Evolutionary conservation across 2,329 filamentous ascomycete species (phyloP).

Genomic region (Xylaria sp.): DNA sequence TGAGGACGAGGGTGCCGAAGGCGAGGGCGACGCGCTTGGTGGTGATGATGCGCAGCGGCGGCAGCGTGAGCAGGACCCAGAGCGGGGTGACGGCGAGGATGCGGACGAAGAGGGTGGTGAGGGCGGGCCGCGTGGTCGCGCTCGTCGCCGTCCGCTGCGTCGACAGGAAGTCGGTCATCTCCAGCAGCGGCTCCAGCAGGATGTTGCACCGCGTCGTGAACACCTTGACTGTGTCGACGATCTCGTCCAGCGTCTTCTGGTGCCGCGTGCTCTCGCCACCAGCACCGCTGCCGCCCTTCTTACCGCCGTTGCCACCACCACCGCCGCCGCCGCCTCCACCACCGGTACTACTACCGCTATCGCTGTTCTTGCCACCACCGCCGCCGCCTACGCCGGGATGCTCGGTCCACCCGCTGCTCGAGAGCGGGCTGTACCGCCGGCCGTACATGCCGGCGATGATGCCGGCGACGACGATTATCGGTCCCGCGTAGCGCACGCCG

Average conservation of each 20-base stretch:
- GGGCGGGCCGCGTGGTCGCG: slow-evolving; percentile 84
- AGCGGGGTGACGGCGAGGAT: slow-evolving; percentile 86
- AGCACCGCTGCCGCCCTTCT: too few relatives aligned
- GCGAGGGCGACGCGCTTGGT: slow-evolving; percentile 82
- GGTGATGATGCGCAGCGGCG: slow-evolving; percentile 83
- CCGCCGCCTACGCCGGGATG: slow-evolving; percentile 33
- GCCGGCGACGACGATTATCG: slow-evolving; percentile 75
- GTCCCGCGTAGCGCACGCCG: slow-evolving; percentile 79
- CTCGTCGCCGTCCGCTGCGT: slow-evolving; percentile 89
- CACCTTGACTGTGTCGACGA: slow-evolving; percentile 88
- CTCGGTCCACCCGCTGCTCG: slow-evolving; percentile 75
- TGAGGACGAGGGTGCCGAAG: slow-evolving; percentile 82
- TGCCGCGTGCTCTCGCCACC: slow-evolving; percentile 71
- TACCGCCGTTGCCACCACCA: background rate
- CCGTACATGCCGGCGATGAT: slow-evolving; percentile 93
- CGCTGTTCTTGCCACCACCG: slow-evolving; percentile 30
- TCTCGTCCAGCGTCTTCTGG: slow-evolving; percentile 95
- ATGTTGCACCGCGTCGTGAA: slow-evolving; percentile 93
- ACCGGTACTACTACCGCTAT: slow-evolving; percentile 34
- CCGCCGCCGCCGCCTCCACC: slow-evolving; percentile 24
- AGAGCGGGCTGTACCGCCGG: slow-evolving; percentile 84
- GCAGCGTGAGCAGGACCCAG: slow-evolving; percentile 82
- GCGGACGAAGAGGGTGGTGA: slow-evolving; percentile 87
- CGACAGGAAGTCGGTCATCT: slow-evolving; percentile 89
- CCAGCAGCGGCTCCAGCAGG: slow-evolving; percentile 83